Percentiles rank a stretch among this genome's conserved stretches.
These are phyloP conservation scores for Amyloporia xantha DNA, from an alignment of 768 basidiomycete genomes.

Conservation along the genomic window DNA sequence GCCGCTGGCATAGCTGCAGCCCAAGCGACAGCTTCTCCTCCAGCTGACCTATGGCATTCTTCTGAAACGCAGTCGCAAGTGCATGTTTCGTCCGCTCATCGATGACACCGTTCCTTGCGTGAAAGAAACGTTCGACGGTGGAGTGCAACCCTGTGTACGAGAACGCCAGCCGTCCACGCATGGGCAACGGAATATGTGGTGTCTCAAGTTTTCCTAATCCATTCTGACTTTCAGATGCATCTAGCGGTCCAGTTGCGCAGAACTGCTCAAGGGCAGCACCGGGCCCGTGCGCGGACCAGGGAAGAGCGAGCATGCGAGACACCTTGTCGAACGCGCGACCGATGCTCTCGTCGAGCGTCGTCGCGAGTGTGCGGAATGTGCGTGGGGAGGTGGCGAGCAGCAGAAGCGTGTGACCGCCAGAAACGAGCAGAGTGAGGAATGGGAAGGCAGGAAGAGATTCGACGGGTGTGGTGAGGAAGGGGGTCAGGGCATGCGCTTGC, in stretches of 20 bases:
- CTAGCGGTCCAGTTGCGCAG: constrained; percentile 32
- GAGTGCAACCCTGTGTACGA: constrained; percentile 80
- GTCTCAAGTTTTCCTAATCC: not conserved
- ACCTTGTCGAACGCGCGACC: constrained; percentile 84
- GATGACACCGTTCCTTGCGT: constrained; percentile 34
- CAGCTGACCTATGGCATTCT: constrained; percentile 63
- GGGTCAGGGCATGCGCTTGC: constrained; percentile 92
- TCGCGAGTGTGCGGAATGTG: constrained; percentile 64
- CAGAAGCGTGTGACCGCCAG: constrained; percentile 92
- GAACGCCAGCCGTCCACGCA: constrained; percentile 54
- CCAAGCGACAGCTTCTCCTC: constrained; percentile 65
- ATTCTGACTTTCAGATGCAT: not conserved
- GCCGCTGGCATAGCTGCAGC: constrained; percentile 34
- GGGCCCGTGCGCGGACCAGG: constrained; percentile 56
- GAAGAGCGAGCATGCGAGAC: constrained; percentile 59
- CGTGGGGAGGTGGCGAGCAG: constrained; percentile 58
- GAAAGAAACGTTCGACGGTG: constrained; percentile 53
- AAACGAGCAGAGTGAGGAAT: constrained; percentile 82
- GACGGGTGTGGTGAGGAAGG: constrained; percentile 55
- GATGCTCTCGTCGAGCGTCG: constrained; percentile 67
- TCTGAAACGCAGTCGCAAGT: constrained; percentile 69
- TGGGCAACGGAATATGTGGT: constrained; percentile 36
- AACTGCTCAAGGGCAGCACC: constrained; percentile 81
- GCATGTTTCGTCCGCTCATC: constrained; percentile 34
- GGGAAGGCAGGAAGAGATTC: constrained; percentile 55